Evolutionary conservation across 1,139 yeast species (phyloP).

Genomic region (Nakaseomyces bracarensis): DNA sequence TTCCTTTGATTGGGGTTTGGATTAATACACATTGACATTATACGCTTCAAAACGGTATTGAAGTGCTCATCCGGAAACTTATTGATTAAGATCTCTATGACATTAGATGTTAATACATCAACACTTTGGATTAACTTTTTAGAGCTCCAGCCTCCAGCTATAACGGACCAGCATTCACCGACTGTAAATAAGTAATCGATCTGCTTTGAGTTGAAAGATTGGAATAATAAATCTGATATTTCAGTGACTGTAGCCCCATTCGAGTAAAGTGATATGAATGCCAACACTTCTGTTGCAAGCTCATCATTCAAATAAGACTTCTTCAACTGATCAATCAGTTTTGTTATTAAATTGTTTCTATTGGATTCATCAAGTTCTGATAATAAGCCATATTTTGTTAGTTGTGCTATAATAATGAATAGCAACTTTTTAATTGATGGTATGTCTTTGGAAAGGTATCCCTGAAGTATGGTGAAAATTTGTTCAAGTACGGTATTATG

Average conservation of each 20-base stretch:
- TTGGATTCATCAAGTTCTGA: slow-evolving; percentile 28
- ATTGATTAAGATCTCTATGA: slow-evolving; percentile 14
- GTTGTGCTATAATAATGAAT: slow-evolving; percentile 45
- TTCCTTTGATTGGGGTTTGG: slow-evolving; percentile 69
- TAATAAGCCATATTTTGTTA: slow-evolving; percentile 53
- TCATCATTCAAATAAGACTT: slow-evolving; percentile 54
- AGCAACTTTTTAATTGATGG: slow-evolving; percentile 30
- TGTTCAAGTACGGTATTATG: slow-evolving; percentile 4
- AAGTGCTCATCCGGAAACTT: slow-evolving; percentile 8
- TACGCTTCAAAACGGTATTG: not conserved
- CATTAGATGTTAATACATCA: slow-evolving; percentile 36
- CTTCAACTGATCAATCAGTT: not conserved
- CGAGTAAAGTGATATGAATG: slow-evolving; percentile 44
- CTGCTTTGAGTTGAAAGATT: slow-evolving; percentile 59
- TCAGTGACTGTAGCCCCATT: slow-evolving; percentile 26
- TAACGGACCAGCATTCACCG: slow-evolving; percentile 75
- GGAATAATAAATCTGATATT: slow-evolving; percentile 44
- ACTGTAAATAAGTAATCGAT: slow-evolving; percentile 65
- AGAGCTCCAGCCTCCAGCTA: slow-evolving; percentile 74
- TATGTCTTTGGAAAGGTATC: slow-evolving; percentile 6
- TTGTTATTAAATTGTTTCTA: slow-evolving; percentile 20
- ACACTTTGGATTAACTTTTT: slow-evolving; percentile 42
- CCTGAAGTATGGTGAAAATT: not conserved
- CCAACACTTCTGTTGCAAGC: slow-evolving; percentile 47
- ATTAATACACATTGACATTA: not conserved